phyloP scores from a whole-genome alignment of 2,329 filamentous ascomycete genomes.

The Trichoderma pleuroti region DNA sequence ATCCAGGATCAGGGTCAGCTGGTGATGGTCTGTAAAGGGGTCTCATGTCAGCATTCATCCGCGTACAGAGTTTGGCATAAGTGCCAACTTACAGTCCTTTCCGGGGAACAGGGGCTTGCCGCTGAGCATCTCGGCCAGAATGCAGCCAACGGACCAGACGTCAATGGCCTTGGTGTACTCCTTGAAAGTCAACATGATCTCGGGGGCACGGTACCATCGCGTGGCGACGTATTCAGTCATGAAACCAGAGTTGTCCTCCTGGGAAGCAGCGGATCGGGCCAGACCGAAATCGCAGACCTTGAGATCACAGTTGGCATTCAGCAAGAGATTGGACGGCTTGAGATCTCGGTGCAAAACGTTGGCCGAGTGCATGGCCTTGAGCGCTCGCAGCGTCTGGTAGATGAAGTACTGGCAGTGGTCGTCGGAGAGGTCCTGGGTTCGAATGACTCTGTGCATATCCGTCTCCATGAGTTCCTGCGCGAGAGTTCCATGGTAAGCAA shows the following conservation, averaged over 20 bases:
- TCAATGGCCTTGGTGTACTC: slow-evolving; percentile 99
- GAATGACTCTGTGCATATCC: slow-evolving; percentile 98
- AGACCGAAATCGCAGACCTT: slow-evolving; percentile 99
- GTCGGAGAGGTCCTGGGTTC: slow-evolving; percentile 96
- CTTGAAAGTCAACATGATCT: slow-evolving; percentile 99
- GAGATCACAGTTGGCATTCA: slow-evolving; percentile 98
- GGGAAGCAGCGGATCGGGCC: slow-evolving; percentile 89
- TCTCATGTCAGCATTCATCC: neutral
- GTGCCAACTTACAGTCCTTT: slow-evolving; percentile 77
- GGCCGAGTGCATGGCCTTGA: slow-evolving; percentile 99
- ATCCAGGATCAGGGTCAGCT: slow-evolving; percentile 93
- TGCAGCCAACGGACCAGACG: slow-evolving; percentile 98
- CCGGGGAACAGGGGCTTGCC: slow-evolving; percentile 97
- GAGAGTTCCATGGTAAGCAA: neutral
- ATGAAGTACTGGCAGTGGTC: slow-evolving; percentile 99
- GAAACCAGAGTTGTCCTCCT: slow-evolving; percentile 99
- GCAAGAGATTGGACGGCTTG: slow-evolving; percentile 92
- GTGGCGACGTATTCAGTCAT: slow-evolving; percentile 99
- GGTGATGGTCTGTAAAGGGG: slow-evolving; percentile 74
- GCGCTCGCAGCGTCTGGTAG: slow-evolving; percentile 94
- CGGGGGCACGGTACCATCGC: slow-evolving; percentile 96
- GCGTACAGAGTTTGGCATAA: neutral
- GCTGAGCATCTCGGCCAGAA: slow-evolving; percentile 96
- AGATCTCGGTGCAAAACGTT: slow-evolving; percentile 97
- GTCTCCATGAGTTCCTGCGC: slow-evolving; percentile 97